phyloP scores from a whole-genome alignment of 345 rosid species.

The Eucalyptus coolabah region DNA sequence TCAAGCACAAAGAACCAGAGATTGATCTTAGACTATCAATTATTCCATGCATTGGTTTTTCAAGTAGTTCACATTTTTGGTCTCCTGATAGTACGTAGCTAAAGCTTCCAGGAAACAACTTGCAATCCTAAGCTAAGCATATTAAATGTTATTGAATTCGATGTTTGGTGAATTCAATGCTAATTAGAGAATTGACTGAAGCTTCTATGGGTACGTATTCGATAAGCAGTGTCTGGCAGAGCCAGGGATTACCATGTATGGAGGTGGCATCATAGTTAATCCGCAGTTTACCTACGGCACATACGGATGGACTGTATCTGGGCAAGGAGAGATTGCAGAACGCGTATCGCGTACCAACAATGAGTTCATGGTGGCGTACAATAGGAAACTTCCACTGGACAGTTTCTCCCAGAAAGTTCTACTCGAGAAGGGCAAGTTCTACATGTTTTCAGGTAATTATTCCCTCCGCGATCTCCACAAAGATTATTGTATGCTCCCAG shows the following conservation, averaged over 20 bases:
- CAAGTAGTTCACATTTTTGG: neutral
- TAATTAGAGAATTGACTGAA: neutral
- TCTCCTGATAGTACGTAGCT: neutral
- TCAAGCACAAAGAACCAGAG: neutral
- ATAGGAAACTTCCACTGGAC: constrained; percentile 14
- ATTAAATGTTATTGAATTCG: neutral
- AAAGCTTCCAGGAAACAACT: neutral
- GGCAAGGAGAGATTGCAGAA: constrained; percentile 10
- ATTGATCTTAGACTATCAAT: neutral
- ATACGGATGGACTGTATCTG: constrained; percentile 26
- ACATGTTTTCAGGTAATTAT: constrained; percentile 44
- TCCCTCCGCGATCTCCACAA: neutral
- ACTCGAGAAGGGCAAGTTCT: constrained; percentile 36
- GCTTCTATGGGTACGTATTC: neutral
- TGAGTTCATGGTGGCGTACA: constrained; percentile 4
- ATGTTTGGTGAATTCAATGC: no score
- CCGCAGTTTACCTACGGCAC: constrained; percentile 25
- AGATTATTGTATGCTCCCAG: neutral
- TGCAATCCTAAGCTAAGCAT: neutral
- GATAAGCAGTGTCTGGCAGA: constrained; percentile 43
- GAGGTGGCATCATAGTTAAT: constrained; percentile 37
- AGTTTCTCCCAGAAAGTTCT: constrained; percentile 30
- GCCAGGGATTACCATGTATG: constrained; percentile 31
- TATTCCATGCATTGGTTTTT: neutral
- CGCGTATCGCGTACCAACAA: constrained; percentile 11